Conservation (phyloP, 192 early-diverging fungal species). For the Rhizophagus prolifer region DNA sequence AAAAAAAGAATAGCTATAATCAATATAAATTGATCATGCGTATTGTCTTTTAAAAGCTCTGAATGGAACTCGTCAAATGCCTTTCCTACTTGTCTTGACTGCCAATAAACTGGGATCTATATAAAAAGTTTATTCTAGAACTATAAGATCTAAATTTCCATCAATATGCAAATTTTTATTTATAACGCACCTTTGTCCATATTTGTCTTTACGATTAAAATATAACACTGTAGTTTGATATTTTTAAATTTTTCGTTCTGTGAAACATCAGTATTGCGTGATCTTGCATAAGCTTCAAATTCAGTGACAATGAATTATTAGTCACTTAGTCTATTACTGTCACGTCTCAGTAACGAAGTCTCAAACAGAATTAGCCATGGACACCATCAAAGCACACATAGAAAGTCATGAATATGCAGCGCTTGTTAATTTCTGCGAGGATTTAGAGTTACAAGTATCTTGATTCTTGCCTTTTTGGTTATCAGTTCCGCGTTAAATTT, state of each 20-base stretch:
- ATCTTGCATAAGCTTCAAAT: not conserved
- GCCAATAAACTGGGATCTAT: not conserved
- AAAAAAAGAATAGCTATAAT: not conserved
- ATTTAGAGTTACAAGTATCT: conserved; percentile 28
- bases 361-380: conserved; percentile 9
- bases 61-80: not conserved
- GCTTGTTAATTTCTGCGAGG: conserved; percentile 28
- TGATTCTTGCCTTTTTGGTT: not conserved
- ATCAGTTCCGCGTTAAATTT: no score
- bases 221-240: no score
- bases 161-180: not conserved
- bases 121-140: not conserved
- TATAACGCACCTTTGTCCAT: not conserved
- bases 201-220: not conserved
- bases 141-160: not conserved
- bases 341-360: not conserved
- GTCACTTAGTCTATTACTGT: not conserved
- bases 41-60: not conserved
- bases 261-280: not conserved
- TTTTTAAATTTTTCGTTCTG: no score
- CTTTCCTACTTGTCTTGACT: not conserved
- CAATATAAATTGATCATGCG: not conserved
- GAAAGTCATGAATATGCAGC: not conserved
- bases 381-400: conserved; percentile 22
- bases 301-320: no score